Percentiles rank a stretch among this genome's conserved stretches.
Evolutionary conservation across 331 rosid species (phyloP).

Genomic region (Stylosanthes scabra): DNA sequence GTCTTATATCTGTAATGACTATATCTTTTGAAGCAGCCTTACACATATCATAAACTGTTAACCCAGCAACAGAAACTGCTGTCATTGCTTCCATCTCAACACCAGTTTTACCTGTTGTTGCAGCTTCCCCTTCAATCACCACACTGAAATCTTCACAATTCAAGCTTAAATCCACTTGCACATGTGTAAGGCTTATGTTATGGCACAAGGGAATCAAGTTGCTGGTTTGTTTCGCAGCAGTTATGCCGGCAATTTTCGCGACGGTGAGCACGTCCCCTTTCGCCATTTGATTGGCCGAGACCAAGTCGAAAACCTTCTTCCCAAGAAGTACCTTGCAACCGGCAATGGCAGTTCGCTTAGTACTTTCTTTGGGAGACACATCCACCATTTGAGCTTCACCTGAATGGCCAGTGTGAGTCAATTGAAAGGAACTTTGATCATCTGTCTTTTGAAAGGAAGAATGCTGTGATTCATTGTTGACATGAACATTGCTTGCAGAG

Average conservation of each 20-base stretch:
- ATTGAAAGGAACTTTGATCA: slow-evolving; percentile 37
- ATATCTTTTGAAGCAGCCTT: slow-evolving; percentile 58
- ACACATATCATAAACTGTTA: slow-evolving; percentile 59
- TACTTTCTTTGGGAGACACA: slow-evolving; percentile 52
- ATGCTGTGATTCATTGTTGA: slow-evolving; percentile 18
- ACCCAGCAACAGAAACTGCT: slow-evolving; percentile 53
- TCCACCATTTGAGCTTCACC: slow-evolving; percentile 64
- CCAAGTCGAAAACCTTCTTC: slow-evolving; percentile 56
- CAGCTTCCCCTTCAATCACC: slow-evolving; percentile 54
- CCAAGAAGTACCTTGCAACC: slow-evolving; percentile 53
- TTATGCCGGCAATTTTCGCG: slow-evolving; percentile 56
- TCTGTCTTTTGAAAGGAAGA: slow-evolving; percentile 3
- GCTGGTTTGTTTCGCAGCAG: slow-evolving; percentile 57
- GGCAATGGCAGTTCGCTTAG: slow-evolving; percentile 46
- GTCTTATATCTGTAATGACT: slow-evolving; percentile 50
- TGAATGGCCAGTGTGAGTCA: slow-evolving; percentile 49
- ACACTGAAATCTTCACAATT: slow-evolving; percentile 50
- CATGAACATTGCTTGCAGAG: slow-evolving; percentile 22
- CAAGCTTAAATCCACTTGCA: slow-evolving; percentile 49
- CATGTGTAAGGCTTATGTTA: slow-evolving; percentile 51
- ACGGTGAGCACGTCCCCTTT: slow-evolving; percentile 57
- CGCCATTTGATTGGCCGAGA: slow-evolving; percentile 48
- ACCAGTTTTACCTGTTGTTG: slow-evolving; percentile 55
- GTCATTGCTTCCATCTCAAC: slow-evolving; percentile 64
- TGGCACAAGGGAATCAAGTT: slow-evolving; percentile 54